A percentile compares a stretch with the other conserved stretches of the same genome.
Conservation (phyloP, 371 early-diverging fungal genomes). For the Blakeslea trispora region DNA sequence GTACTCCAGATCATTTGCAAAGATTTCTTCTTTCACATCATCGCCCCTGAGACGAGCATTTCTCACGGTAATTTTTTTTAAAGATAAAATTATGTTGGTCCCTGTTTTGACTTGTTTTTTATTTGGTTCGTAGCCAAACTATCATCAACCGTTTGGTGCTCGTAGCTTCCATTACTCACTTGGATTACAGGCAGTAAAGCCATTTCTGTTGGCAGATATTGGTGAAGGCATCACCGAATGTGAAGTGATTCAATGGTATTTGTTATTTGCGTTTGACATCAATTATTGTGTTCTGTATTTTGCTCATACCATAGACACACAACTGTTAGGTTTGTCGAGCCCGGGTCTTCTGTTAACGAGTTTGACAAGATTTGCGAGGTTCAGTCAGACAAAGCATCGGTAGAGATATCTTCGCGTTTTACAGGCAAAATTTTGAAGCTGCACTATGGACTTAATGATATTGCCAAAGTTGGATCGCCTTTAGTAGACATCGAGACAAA, state of each 20-base stretch:
- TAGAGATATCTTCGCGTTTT: slow-evolving; percentile 95
- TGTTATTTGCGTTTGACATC: not conserved
- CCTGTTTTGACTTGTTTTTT: not conserved
- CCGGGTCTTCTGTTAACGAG: slow-evolving; percentile 86
- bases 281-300: no score
- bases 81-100: not conserved
- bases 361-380: slow-evolving; percentile 97
- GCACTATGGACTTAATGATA: slow-evolving; percentile 83
- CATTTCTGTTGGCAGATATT: slow-evolving; percentile 94
- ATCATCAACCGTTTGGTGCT: not conserved
- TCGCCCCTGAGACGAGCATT: slow-evolving; percentile 17
- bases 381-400: slow-evolving; percentile 97
- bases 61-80: slow-evolving; percentile 22
- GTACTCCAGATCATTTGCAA: slow-evolving; percentile 13
- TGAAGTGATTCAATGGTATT: slow-evolving; percentile 95
- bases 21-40: slow-evolving; percentile 10
- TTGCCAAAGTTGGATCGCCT: slow-evolving; percentile 93
- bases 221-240: slow-evolving; percentile 98
- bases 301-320: not conserved
- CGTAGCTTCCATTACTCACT: slow-evolving; percentile 45
- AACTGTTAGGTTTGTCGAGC: slow-evolving; percentile 83
- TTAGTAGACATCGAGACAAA: slow-evolving; percentile 90
- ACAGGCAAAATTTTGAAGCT: slow-evolving; percentile 84
- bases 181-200: slow-evolving; percentile 52
- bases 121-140: not conserved